phyloP scores from a whole-genome alignment of 768 basidiomycete species.

The Cubamyces lactineus region DNA sequence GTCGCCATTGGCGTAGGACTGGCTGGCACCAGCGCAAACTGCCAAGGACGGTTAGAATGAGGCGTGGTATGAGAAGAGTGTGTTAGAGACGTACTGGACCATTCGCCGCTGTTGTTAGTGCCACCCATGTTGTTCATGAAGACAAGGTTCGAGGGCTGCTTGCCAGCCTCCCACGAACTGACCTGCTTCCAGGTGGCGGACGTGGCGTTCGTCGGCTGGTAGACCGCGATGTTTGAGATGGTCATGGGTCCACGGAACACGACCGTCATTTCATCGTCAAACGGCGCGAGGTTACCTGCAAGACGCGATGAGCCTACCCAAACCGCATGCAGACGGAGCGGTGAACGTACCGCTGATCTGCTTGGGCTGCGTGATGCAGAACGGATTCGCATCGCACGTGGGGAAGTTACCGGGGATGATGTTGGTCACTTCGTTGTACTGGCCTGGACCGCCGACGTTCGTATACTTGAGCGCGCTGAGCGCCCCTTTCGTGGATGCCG shows the following conservation, averaged over 20 bases:
- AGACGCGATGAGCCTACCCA: not conserved
- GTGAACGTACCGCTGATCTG: conserved; percentile 24
- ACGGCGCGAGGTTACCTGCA: conserved; percentile 34
- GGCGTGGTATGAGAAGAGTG: too few species aligned
- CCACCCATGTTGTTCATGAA: conserved; percentile 39
- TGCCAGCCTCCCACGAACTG: conserved; percentile 30
- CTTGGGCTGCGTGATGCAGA: conserved; percentile 28
- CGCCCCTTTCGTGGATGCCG: conserved; percentile 25
- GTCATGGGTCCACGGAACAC: conserved; percentile 34
- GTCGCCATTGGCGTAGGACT: conserved; percentile 34
- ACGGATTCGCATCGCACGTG: conserved; percentile 29
- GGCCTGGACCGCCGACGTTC: conserved; percentile 31
- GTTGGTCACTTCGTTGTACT: conserved; percentile 35
- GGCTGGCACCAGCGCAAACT: conserved; percentile 36
- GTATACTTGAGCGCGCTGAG: conserved; percentile 35
- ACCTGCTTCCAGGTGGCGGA: conserved; percentile 31
- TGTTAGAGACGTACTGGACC: conserved; percentile 34
- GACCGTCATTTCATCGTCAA: conserved; percentile 35
- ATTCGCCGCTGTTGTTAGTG: conserved; percentile 28
- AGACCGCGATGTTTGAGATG: conserved; percentile 35
- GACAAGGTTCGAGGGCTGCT: conserved; percentile 30
- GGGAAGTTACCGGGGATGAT: conserved; percentile 33
- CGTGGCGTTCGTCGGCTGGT: conserved; percentile 32
- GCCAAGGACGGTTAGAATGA: not conserved
- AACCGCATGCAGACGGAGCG: not conserved